Evolutionary conservation across 495 filamentous ascomycete genomes (phyloP).

Genomic region (Coniosporium apollinis): DNA sequence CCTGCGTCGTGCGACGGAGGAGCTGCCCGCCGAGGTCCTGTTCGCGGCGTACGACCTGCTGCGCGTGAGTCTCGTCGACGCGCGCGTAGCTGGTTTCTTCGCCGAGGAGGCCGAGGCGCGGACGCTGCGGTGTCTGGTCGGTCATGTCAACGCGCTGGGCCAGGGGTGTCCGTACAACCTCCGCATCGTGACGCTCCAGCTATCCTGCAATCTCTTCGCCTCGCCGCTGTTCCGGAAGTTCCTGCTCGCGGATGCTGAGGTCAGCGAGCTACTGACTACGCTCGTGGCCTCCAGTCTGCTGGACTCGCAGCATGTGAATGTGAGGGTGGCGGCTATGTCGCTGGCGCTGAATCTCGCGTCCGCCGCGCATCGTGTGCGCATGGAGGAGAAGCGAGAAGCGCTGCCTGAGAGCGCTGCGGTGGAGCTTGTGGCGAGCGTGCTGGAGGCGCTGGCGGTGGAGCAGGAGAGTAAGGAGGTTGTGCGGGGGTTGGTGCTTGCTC

Average conservation of each 20-base stretch:
- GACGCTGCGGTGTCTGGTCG: conserved; percentile 48
- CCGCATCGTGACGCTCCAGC: conserved; percentile 58
- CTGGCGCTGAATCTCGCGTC: conserved; percentile 70
- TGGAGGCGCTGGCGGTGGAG: conserved; percentile 59
- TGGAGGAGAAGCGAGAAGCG: conserved; percentile 36
- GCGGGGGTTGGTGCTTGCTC: conserved; percentile 50
- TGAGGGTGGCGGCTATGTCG: conserved; percentile 62
- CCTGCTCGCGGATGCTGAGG: conserved; percentile 17
- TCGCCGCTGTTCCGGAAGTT: conserved; percentile 33
- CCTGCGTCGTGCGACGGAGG: conserved; percentile 30
- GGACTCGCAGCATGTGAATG: conserved; percentile 30
- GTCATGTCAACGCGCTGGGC: conserved; percentile 32
- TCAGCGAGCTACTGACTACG: conserved; percentile 24
- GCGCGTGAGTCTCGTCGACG: conserved; percentile 58
- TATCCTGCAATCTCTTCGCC: conserved; percentile 46
- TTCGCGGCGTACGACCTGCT: conserved; percentile 77
- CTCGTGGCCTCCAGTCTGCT: conserved; percentile 38
- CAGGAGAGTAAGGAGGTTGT: conserved; percentile 51
- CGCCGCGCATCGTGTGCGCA: conserved; percentile 48
- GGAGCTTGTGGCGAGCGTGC: conserved; percentile 55
- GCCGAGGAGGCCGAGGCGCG: conserved; percentile 51
- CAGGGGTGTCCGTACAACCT: conserved; percentile 62
- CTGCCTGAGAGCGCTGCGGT: conserved; percentile 54
- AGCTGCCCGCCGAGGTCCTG: conserved; percentile 37
- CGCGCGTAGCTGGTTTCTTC: conserved; percentile 72